Evolutionary conservation across 2,329 filamentous ascomycete species (phyloP), one percentile per base, ranked within the genome.

Genomic region (Exophiala sp.): DNA sequence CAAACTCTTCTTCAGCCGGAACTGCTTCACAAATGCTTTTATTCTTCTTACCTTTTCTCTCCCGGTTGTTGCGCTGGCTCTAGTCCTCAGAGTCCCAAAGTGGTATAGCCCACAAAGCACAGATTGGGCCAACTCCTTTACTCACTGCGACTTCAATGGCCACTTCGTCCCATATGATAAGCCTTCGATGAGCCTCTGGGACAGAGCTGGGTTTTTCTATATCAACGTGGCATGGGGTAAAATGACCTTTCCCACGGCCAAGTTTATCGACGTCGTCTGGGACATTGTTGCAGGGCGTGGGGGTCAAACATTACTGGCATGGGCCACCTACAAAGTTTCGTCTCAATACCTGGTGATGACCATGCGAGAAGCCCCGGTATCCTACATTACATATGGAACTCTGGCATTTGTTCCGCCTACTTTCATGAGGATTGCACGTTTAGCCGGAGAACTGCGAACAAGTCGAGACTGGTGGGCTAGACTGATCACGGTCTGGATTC

Each of bases 201-300:
- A 50, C 23, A 30, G 14, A 13, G 37, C 43, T 1, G 55, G 55
- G 1, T 43, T 58, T 27, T 56, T 58, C 47, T 47, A 56, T 37
- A 58, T 58, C 29, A 53, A 48, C 7, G 46, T 55, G 24, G 41
- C 53, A 0, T 57, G 56, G 52, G 56, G 56, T 9, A 42, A 23
- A 21, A 48, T 57, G 48, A 43, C 60, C 0, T 69, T 69, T 43
- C 56, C 62, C 13, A 60, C 62, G 4, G 67, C 59, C 7, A 69
- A 69, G 39, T 56, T 62, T 2, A 63, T 69, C 21, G 66, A 69
- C 43, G 58, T 66, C 5, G 48, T 59, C 1, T 69, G 66, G 66
- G 66, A 69, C 43, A 55, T 67, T 10, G 30, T 59, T 2, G 45
- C 68, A 5, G 66, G 64, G 6, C 56, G 65, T 2, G 65, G 65